These are phyloP conservation scores for Dictyostelium firmibasis DNA, from an alignment of 78 protist species.

Conservation along the genomic window DNA sequence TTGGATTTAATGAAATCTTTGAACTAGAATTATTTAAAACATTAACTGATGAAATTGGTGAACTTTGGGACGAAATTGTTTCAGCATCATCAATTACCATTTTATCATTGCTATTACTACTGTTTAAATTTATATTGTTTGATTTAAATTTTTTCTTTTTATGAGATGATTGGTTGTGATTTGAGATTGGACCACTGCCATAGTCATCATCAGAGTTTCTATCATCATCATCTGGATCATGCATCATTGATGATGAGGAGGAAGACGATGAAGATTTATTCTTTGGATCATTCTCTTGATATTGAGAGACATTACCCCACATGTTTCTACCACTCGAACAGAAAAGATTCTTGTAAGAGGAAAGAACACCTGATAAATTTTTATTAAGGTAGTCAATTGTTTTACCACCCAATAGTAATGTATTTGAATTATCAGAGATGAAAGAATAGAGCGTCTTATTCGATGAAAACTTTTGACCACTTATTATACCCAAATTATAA, in stretches of 20 bases:
- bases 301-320: constrained; percentile 77
- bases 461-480: constrained; percentile 51
- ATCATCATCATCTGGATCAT: neutral
- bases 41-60: neutral
- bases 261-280: neutral
- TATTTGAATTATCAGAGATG: constrained; percentile 70
- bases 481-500: constrained; percentile 41
- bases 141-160: constrained; percentile 10
- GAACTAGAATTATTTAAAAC: neutral
- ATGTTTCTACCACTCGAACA: constrained; percentile 74
- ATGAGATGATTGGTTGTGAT: neutral
- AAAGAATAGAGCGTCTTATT: constrained; percentile 64
- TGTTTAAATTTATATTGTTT: neutral
- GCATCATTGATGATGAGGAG: neutral
- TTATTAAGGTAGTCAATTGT: constrained; percentile 67
- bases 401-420: constrained; percentile 67
- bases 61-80: neutral
- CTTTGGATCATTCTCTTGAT: constrained; percentile 34
- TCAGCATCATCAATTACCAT: neutral
- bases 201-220: constrained; percentile 6
- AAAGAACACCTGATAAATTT: constrained; percentile 43
- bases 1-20: neutral
- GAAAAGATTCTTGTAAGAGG: constrained; percentile 70
- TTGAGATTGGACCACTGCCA: neutral
- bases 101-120: neutral